Evolutionary conservation across 2,329 filamentous ascomycete genomes (phyloP), one percentile per base, ranked within the genome.

Genomic region (Phialophora verrucosa): DNA sequence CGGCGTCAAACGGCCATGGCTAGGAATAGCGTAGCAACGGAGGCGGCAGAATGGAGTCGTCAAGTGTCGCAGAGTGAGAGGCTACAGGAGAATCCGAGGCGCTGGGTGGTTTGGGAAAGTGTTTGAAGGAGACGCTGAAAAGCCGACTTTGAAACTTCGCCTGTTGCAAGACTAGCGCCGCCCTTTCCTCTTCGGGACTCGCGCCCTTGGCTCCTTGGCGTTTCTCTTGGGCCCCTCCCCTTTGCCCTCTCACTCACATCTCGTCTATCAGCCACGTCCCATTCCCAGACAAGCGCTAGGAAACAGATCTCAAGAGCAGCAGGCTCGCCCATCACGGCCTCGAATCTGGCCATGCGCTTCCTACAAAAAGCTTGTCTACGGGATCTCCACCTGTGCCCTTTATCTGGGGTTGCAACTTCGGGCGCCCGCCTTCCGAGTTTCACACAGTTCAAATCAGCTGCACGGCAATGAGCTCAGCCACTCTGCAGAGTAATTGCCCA

Each of bases 41-140:
- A 59, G 57, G 23, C 50, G 57, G 27, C 38, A 47, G 23, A n/a
- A 31, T 25, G 49, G 62, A 60, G 62, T 51, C 32, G 57, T 29
- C 42, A 58, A 61, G 59, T 62, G 68, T 70, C 56, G 66, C 65
- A 68, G 65, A 65, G 57, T 66, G 59, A 62, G 44, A 56, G 65
- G 59, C 42, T 12, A 63, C 25, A 29, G 11, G 56, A 44, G 35
- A 31, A 66, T 66, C 55, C 58, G 63, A 70, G 63, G 62, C 68
- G 68, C 68, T 67, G 65, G 57, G 29, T 64, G 44, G 62, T 67
- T 70, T 70, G 64, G 62, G 31, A 58, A 49, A n/a, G 65, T 68
- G 68, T 68, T 60, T 63, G 58, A 44, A 44, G 38, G 38, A 44
- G 38, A 44, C 38, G 38, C 38, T 44, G 38, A 42, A 17, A 5